Evolutionary conservation across 2,329 filamentous ascomycete species (phyloP).

Genomic region (Diaporthe destruens): DNA sequence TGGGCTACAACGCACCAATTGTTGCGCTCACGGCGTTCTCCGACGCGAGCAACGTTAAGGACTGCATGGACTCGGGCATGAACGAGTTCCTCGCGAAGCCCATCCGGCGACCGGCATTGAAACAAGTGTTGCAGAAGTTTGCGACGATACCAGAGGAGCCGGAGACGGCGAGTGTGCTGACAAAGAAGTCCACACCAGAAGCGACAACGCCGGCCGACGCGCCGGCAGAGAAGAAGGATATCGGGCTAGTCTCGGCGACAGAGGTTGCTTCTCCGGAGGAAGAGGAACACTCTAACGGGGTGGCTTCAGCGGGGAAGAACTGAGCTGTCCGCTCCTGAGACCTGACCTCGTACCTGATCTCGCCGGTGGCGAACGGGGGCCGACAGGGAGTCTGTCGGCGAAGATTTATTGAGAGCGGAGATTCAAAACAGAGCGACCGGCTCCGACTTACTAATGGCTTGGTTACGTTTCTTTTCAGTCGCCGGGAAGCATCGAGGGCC

Average conservation of each 20-base stretch:
- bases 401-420: background rate
- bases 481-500: conserved; percentile 4
- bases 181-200: conserved; percentile 50
- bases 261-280: conserved; percentile 22
- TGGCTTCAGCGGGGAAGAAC: conserved; percentile 32
- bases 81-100: conserved; percentile 85
- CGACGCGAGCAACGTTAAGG: conserved; percentile 88
- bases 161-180: conserved; percentile 54
- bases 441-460: background rate
- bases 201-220: conserved; percentile 41
- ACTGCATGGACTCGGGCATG: conserved; percentile 92
- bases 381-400: background rate
- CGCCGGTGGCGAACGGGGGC: background rate
- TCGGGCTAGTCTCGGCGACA: conserved; percentile 23
- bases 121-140: conserved; percentile 87
- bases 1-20: conserved; percentile 89
- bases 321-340: conserved; percentile 10
- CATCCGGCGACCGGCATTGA: conserved; percentile 85
- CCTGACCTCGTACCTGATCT: background rate
- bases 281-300: conserved; percentile 32
- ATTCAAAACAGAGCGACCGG: background rate
- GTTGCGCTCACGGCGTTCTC: conserved; percentile 92
- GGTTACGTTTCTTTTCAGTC: conserved; percentile 21
- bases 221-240: conserved; percentile 19
- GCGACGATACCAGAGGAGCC: conserved; percentile 83